Base-by-base conservation (phyloP, 1,284 basidiomycete species). In the Paramarasmius palmivorus region DNA sequence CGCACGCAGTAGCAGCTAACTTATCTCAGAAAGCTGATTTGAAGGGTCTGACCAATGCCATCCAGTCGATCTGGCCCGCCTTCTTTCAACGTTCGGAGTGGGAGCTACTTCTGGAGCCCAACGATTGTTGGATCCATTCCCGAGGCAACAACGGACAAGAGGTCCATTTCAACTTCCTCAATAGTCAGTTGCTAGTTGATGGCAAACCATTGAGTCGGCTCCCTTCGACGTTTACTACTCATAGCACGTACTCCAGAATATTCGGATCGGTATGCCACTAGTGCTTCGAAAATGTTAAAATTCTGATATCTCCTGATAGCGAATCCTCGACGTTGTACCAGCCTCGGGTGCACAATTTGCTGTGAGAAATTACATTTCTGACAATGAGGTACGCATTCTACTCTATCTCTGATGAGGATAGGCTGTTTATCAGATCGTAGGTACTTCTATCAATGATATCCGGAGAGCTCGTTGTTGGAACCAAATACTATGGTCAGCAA, bases 391-490 rank as follows among this genome's bases (percentile, higher is more conserved):
- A 32, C 2, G 47, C 22, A 3, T 12, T 15, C 45, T 25, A 12
- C 25, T 7, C 3, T 17, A 39, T 5, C 19, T 40, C 15, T 25
- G 3, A 44, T 23, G 7, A 17, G 8, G 12, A 23, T 40, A 7
- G 15, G 15, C 8, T 9, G 14, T 8, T 14, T 8, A 25, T n/a
- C 10, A 12, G 6, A 3, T 49, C 23, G 17, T 34, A 69, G 71
- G 57, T 74, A 2, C 58, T 62, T 49, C 72, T 77, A 50, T 57
- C 61, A 5, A 59, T 70, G 51, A 46, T 60, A 14, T 41, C 58
- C 8, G 52, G 35, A 7, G 46, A 62, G 3, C 61, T 75, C 1
- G 57, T 73, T 2, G 67, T 77, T 34, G 64, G 61, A 49, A 67
- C 69, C 2, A 62, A 57, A 53, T 50, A 29, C 23, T 52, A 40